These are phyloP conservation scores for Cichorium intybus DNA, from an alignment of 140 eudicot species.

Conservation along the genomic window DNA sequence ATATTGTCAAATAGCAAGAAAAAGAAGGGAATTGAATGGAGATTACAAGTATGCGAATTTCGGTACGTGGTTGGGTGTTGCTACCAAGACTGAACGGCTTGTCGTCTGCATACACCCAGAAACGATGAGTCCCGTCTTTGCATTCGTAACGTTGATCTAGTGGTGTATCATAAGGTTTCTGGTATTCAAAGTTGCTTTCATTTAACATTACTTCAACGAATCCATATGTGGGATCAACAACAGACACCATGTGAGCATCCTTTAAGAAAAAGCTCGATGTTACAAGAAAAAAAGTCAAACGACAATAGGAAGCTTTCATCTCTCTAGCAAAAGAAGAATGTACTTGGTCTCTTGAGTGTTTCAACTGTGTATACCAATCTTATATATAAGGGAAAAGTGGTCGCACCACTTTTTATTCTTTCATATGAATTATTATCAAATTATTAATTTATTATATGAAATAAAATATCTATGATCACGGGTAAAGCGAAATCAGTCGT, in stretches of 20 bases:
- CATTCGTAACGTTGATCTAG: slow-evolving; percentile 34
- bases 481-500: not conserved
- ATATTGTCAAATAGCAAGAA: not conserved
- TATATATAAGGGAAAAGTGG: not conserved
- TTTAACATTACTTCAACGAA: slow-evolving; percentile 41
- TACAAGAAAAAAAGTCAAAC: not conserved
- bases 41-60: slow-evolving; percentile 33
- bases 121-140: slow-evolving; percentile 34
- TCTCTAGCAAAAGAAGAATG: not conserved
- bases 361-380: not conserved
- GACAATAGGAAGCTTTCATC: not conserved
- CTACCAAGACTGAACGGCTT: slow-evolving; percentile 37
- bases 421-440: no score
- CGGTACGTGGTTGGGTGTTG: slow-evolving; percentile 53
- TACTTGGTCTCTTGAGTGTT: not conserved
- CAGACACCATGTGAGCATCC: slow-evolving; percentile 5
- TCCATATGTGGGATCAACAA: slow-evolving; percentile 44
- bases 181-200: slow-evolving; percentile 31
- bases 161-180: slow-evolving; percentile 49
- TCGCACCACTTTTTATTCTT: not conserved
- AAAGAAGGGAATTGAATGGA: not conserved
- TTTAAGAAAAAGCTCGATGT: not conserved
- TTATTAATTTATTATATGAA: no score
- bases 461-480: no score
- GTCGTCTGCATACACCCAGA: slow-evolving; percentile 56